Conservation (phyloP, 2,329 filamentous ascomycete genomes). For the Aurifilum marmelostoma region DNA sequence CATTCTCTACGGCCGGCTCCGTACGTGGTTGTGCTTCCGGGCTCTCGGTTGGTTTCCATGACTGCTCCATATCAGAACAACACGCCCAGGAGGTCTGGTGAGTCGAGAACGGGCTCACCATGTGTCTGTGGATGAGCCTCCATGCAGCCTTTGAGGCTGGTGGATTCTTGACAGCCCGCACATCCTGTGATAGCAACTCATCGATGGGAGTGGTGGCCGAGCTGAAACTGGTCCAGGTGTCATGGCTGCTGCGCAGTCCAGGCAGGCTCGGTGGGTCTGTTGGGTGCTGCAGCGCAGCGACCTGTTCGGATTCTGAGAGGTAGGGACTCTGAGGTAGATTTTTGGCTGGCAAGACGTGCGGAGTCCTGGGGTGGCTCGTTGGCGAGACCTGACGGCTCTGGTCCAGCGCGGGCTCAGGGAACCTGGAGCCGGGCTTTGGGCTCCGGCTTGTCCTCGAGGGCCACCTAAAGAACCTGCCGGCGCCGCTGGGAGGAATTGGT, state of each 20-base stretch:
- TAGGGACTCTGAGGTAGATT: slow-evolving; percentile 45
- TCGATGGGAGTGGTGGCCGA: background rate
- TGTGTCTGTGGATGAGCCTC: slow-evolving; percentile 13
- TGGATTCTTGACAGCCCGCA: background rate
- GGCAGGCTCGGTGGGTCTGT: slow-evolving; percentile 26
- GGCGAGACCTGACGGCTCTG: slow-evolving; percentile 35
- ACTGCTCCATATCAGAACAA: slow-evolving; percentile 13
- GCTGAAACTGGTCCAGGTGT: slow-evolving; percentile 11
- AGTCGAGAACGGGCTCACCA: slow-evolving; percentile 6
- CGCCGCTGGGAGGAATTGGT: slow-evolving; percentile 35
- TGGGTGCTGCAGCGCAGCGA: slow-evolving; percentile 49
- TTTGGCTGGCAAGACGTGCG: slow-evolving; percentile 8
- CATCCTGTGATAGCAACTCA: background rate
- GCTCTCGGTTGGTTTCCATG: background rate
- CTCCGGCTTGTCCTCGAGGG: background rate
- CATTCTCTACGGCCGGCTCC: background rate
- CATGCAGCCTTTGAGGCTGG: background rate
- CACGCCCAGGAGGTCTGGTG: background rate
- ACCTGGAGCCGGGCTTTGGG: background rate
- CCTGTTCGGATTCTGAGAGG: slow-evolving; percentile 52
- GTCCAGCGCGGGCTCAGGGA: background rate
- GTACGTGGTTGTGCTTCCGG: background rate
- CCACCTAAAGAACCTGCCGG: slow-evolving; percentile 42
- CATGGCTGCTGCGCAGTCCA: slow-evolving; percentile 2
- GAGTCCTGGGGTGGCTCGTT: slow-evolving; percentile 14